Conservation (phyloP, 2,329 filamentous ascomycete genomes). For the Colletotrichum abscissum region DNA sequence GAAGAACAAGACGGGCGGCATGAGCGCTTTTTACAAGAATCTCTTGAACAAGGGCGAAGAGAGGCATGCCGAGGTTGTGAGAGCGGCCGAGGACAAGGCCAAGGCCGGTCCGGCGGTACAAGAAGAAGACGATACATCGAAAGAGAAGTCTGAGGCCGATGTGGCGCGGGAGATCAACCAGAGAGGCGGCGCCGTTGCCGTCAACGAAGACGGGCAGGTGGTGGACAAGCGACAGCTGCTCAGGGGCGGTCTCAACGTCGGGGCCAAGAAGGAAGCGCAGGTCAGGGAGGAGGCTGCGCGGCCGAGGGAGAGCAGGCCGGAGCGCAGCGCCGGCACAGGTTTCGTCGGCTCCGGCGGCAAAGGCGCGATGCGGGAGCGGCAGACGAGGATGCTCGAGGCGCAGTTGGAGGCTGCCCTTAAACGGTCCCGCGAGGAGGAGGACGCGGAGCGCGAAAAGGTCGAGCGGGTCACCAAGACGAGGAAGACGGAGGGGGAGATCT, state of each 20-base stretch:
- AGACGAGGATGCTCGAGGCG: conserved; percentile 82
- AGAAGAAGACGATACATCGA: conserved; percentile 49
- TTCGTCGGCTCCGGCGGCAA: conserved; percentile 63
- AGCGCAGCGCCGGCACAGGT: conserved; percentile 40
- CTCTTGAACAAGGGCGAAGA: conserved; percentile 78
- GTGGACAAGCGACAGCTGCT: conserved; percentile 87
- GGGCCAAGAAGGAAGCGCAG: conserved; percentile 68
- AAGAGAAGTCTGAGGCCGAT: conserved; percentile 69
- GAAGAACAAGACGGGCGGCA: conserved; percentile 75
- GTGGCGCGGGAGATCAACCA: conserved; percentile 75
- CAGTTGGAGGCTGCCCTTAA: conserved; percentile 81
- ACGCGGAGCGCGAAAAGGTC: conserved; percentile 69
- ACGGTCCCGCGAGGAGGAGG: conserved; percentile 74
- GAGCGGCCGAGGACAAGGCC: conserved; percentile 69
- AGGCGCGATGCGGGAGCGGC: conserved; percentile 78
- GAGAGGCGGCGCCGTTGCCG: conserved; percentile 68
- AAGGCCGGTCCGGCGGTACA: conserved; percentile 51
- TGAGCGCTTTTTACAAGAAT: conserved; percentile 83
- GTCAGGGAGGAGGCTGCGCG: conserved; percentile 39
- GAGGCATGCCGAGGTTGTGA: conserved; percentile 75
- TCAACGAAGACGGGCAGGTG: conserved; percentile 87
- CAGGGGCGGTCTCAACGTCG: conserved; percentile 79
- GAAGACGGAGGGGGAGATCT: conserved; percentile 82
- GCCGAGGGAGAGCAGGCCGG: conserved; percentile 30
- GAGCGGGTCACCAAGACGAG: conserved; percentile 78